These are phyloP conservation scores for Tuber magnatum DNA, from an alignment of 495 filamentous ascomycete species.

Conservation along the genomic window DNA sequence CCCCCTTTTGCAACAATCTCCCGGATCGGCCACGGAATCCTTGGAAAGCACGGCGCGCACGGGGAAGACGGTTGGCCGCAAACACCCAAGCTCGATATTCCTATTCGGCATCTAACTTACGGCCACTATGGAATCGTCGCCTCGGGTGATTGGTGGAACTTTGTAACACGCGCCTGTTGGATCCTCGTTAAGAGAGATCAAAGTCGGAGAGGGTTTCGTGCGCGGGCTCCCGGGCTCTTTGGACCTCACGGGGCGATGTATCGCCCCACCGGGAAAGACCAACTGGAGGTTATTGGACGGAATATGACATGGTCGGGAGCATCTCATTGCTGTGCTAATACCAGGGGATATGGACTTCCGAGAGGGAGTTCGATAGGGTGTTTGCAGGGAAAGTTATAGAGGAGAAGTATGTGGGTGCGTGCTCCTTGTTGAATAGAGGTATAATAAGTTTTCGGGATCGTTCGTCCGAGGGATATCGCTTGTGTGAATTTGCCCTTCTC, in stretches of 20 bases:
- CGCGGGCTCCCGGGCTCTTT: background rate
- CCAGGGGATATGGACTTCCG: background rate
- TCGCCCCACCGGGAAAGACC: background rate
- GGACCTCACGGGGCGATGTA: background rate
- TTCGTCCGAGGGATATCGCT: background rate
- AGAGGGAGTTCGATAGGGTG: background rate
- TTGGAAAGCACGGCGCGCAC: background rate
- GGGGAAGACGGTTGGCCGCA: too few species aligned
- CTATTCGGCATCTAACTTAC: too few species aligned
- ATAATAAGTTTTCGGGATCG: background rate
- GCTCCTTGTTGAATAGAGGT: background rate
- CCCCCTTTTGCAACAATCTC: background rate
- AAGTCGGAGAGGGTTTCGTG: background rate
- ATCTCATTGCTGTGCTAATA: background rate
- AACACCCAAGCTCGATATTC: too few species aligned
- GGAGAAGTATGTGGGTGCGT: background rate
- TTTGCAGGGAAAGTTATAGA: background rate
- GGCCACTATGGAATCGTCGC: background rate
- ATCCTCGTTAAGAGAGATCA: background rate
- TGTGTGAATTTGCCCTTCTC: background rate
- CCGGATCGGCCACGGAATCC: background rate
- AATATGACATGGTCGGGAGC: conserved; percentile 5
- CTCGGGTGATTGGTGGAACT: background rate
- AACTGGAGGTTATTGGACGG: background rate
- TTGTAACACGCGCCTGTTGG: background rate